Evolutionary conservation across 768 basidiomycete genomes (phyloP), one percentile per base, ranked within the genome.

Genomic region (Mycena rosella): DNA sequence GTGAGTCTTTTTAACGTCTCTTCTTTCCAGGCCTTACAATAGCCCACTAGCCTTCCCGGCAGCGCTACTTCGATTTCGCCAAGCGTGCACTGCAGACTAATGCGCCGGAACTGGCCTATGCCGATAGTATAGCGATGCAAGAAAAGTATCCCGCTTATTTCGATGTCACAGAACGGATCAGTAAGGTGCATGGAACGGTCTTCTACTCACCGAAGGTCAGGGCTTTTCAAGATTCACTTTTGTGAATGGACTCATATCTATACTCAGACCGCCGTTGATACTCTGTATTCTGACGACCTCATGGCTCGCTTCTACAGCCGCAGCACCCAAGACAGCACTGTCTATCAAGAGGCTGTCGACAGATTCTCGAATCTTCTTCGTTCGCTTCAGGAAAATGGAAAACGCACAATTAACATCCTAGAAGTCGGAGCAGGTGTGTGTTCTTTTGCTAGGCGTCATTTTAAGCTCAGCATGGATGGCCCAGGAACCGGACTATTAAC

Each of bases 351-450:
- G 15, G 60, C 47, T 2, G n/a, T 36, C 11, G 32, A 51, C 17
- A 26, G 53, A 0, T 61, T 67, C 17, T 48, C 59, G 5, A 13
- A 2, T 0, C 5, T 67, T 14, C 65, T 67, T 14, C 27, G 32
- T 9, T 40, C 65, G 3, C 47, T 61, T 1, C 34, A 26, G 7
- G 29, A 10, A 11, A 49, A 22, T 14, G 65, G 65, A 3, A 67
- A 67, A 27, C 20, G 22, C 6, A 2, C 20, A 0, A 34, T 67
- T 22, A 67, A 57, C 14, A 44, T 67, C 24, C 22, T 67, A 1
- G 65, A 67, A 24, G 34, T 60, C 15, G 65, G 65, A 11, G 65
- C 65, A 17, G 65, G 65, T 67, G 3, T n/a, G n/a, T n/a, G n/a
- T n/a, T n/a, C n/a, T n/a, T n/a, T n/a, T n/a, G n/a, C n/a, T n/a